Evolutionary conservation across 441 rosid species (phyloP), one percentile per base, ranked within the genome.

Genomic region (Omphalea diandra): DNA sequence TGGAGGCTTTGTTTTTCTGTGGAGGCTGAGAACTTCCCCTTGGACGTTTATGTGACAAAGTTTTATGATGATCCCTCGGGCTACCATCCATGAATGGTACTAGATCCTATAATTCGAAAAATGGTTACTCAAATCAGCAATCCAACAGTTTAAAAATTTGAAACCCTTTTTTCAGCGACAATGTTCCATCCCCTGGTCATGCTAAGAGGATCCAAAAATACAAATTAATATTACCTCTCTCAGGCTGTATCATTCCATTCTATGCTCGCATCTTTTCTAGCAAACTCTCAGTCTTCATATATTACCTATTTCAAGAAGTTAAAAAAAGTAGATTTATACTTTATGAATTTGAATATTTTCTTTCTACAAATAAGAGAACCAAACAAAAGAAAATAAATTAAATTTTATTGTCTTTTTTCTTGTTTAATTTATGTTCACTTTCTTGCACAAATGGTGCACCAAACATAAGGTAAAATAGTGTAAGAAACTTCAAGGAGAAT

Each of bases 221-320:
- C 2, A 41, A 3, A 59, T 33, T 31, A 55, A 49, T 33, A 50
- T 35, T 82, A 90, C 96, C 88, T 95, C 76, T 86, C 82, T 87
- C 98, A 7, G 99, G 95, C 60, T 88, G 90, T 61, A 95, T 83
- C 97, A 92, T 89, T 73, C 99, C 98, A 73, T 53, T 69, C 99
- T 98, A 95, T 54, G 82, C 83, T 59, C 87, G 88, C 96, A 93
- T 92, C 81, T 83, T 93, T 79, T 95, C n/a, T n/a, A n/a, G n/a
- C n/a, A n/a, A n/a, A n/a, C n/a, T n/a, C n/a, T n/a, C n/a, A n/a
- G n/a, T n/a, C n/a, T n/a, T n/a, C n/a, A n/a, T n/a, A n/a, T n/a
- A n/a, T n/a, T n/a, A n/a, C n/a, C n/a, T n/a, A n/a, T n/a, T n/a
- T n/a, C n/a, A n/a, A n/a, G n/a, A n/a, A n/a, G n/a, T n/a, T n/a